phyloP scores from a whole-genome alignment of 2,329 filamentous ascomycete genomes.

The Reticulascus tulasneorum region DNA sequence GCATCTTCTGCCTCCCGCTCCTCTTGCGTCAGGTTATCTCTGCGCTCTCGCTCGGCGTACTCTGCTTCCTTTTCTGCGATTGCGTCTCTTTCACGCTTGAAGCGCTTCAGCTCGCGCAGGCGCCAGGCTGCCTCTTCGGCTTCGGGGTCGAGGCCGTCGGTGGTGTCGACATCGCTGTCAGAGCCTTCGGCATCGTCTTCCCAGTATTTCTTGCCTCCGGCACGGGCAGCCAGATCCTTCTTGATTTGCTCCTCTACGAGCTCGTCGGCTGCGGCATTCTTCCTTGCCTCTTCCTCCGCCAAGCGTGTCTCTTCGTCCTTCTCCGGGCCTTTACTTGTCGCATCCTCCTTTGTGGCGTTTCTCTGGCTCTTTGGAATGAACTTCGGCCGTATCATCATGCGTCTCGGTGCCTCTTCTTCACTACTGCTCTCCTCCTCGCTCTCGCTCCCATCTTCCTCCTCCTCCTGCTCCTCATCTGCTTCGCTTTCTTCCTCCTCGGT shows the following conservation, averaged over 20 bases:
- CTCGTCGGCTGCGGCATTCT: constrained; percentile 69
- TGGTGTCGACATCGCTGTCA: constrained; percentile 78
- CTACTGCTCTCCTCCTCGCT: constrained; percentile 44
- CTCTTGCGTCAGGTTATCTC: constrained; percentile 79
- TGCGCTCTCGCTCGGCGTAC: constrained; percentile 81
- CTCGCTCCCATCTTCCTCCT: constrained; percentile 24
- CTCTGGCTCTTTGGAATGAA: constrained; percentile 60
- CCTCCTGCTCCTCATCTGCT: constrained; percentile 34
- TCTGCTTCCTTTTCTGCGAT: constrained; percentile 84
- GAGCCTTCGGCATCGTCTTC: constrained; percentile 60
- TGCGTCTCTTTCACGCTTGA: constrained; percentile 79
- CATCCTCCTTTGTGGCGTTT: constrained; percentile 23
- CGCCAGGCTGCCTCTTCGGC: constrained; percentile 93
- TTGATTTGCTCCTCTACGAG: constrained; percentile 86
- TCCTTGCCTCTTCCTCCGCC: constrained; percentile 58
- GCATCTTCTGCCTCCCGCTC: constrained; percentile 84
- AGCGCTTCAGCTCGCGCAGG: constrained; percentile 80
- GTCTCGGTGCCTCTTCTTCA: constrained; percentile 54
- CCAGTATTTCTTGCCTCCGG: constrained; percentile 79
- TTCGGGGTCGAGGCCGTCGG: constrained; percentile 79
- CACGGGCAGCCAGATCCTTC: constrained; percentile 71
- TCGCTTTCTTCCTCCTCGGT: constrained; percentile 50
- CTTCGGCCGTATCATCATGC: constrained; percentile 59
- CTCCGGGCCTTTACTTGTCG: constrained; percentile 20
- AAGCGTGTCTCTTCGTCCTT: constrained; percentile 29